Base-by-base conservation (phyloP, 2,329 filamentous ascomycete genomes). In the Penicillium sp. region DNA sequence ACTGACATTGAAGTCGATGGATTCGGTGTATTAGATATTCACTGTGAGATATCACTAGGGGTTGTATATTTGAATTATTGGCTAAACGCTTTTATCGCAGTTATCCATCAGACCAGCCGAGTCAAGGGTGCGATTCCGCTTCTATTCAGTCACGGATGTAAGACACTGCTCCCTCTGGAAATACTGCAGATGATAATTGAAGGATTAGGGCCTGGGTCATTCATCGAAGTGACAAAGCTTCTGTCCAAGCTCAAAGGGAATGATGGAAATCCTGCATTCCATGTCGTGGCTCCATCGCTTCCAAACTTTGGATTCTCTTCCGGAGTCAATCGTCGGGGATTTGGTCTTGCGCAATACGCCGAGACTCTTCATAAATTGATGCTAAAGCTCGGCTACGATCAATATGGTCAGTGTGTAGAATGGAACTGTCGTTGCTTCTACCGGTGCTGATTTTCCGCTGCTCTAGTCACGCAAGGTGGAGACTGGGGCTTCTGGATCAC, bases 401-500 rank as follows among this genome's bases (percentile, higher is more conserved):
- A 85, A 72, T 90, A 89, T 62, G 82, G 78, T 79, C 62, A 43
- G 68, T 64, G 57, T 30, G 4, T 25, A 1, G 16, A 57, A 4
- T 35, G 4, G 1, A 16, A 0, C 8, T 26, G 3, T 4, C 11
- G 10, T 45, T 6, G 7, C 3, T 6, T 6, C 5, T 43, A 13
- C 3, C 7, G 33, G 11, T 4, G 28, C 14, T 28, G 10, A 37
- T 4, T 22, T 11, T 57, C 11, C 11, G 16, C 14, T 37, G 14
- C 6, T 45, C 11, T 45, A 70, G 72, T 78, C 1, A 79, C 80
- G 1, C 85, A 90, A 73, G 88, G 87, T 61, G 89, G 89, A 40
- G 89, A 92, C 70, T 91, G 88, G 88, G 89, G 89, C 14, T 72
- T 82, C 70, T 81, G 82, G 68, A 84, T 92, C 65, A 88, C 87